Evolutionary conservation across 163 green algal genomes (phyloP), one percentile per base, ranked within the genome.

Genomic region (Scenedesmus sp.): DNA sequence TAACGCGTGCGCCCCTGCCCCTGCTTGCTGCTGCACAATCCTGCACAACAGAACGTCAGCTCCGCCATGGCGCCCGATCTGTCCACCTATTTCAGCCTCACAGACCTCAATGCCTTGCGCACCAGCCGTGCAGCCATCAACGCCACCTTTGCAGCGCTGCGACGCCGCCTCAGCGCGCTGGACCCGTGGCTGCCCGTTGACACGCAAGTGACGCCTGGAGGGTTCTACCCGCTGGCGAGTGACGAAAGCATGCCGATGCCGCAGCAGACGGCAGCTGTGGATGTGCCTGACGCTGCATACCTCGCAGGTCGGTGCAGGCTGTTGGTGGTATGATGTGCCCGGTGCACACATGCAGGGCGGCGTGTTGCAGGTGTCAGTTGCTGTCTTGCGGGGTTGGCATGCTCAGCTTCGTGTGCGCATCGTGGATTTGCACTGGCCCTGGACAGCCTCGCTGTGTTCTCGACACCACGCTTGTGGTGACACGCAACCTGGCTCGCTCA

Each of bases 141-240:
- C 42, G 83, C 89, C 37, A 90, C 83, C 15, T 92, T 90, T 43
- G 22, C 46, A 40, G 44, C 83, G 22, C 83, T 92, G 40, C 70
- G 73, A 51, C 89, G 83, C 37, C 83, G 89, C 40, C 83, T 89
- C 16, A 22, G 43, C 0, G 10, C n/a, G 68, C 42, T 91, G 5
- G 92, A 94, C 73, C 92, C 93, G 22, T 95, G 90, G 90, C 72
- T 94, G 49, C 92, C 92, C 0, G 37, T 89, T 20, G 92, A 95
- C 68, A 94, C 93, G 0, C 9, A 35, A 10, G 72, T 95, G 10
- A 46, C 37, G n/a, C 88, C 84, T 30, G 10, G 51, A 42, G 12
- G 24, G 44, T 83, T 44, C 68, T 92, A 89, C 68, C 26, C 43
- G 0, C 65, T 76, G 65, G 65, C 65, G 4, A 76, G 65, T 40